Percentiles rank a stretch among this genome's conserved stretches.
Conservation (phyloP, 192 early-diverging fungal species). For the Backusella circina region DNA sequence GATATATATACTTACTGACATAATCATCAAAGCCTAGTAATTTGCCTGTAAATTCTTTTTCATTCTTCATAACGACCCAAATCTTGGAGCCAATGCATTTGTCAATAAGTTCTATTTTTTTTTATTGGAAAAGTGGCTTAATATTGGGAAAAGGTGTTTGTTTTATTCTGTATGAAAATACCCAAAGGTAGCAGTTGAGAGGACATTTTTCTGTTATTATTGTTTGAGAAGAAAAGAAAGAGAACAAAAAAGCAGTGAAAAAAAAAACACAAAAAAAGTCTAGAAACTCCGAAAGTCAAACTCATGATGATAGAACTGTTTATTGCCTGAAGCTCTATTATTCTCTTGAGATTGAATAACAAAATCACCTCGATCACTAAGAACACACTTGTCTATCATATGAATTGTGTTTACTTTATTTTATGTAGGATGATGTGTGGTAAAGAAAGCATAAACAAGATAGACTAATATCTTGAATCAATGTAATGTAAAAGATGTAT, state of each 20-base stretch:
- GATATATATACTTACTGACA: slow-evolving; percentile 58
- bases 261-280: background rate
- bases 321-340: too few species aligned
- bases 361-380: too few species aligned
- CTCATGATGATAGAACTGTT: too few species aligned
- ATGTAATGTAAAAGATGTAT: too few species aligned
- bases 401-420: background rate
- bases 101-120: slow-evolving; percentile 90
- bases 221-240: too few species aligned
- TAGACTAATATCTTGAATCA: too few species aligned
- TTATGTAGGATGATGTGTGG: too few species aligned
- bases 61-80: slow-evolving; percentile 97
- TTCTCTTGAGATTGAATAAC: too few species aligned
- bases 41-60: slow-evolving; percentile 96
- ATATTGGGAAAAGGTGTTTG: too few species aligned
- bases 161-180: background rate
- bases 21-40: slow-evolving; percentile 98
- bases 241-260: background rate
- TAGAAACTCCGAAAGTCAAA: background rate
- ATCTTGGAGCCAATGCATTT: slow-evolving; percentile 96
- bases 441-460: too few species aligned
- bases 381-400: background rate
- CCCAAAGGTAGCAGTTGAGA: slow-evolving; percentile 35
- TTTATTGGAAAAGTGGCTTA: too few species aligned
- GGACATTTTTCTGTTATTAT: background rate